These are phyloP conservation scores for Starmerella kuoi DNA, from an alignment of 805 yeast genomes.

Conservation along the genomic window DNA sequence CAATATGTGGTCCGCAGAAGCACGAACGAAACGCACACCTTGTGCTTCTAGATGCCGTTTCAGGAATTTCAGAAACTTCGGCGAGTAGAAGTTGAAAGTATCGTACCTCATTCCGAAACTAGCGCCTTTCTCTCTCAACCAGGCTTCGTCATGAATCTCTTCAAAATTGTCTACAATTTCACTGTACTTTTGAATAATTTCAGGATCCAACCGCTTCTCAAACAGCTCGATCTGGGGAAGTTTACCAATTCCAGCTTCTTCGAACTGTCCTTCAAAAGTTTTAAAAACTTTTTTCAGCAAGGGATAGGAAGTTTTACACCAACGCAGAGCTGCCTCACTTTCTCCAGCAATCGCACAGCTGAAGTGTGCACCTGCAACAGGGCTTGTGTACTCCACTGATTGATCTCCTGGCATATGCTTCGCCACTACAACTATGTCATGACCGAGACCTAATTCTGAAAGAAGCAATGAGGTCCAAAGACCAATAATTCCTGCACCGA, in stretches of 20 bases:
- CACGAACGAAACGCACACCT: constrained; percentile 44
- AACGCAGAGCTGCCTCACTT: constrained; percentile 39
- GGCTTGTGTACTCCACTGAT: constrained; percentile 61
- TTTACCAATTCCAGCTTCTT: constrained; percentile 42
- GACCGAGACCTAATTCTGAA: constrained; percentile 31
- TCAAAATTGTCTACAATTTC: constrained; percentile 40
- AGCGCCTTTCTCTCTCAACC: constrained; percentile 40
- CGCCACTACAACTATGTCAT: constrained; percentile 46
- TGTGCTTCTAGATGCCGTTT: constrained; percentile 32
- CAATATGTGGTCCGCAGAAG: constrained; percentile 40
- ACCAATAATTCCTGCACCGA: constrained; percentile 56
- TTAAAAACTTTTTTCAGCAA: constrained; percentile 35
- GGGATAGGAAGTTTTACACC: constrained; percentile 47
- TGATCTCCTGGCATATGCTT: constrained; percentile 68
- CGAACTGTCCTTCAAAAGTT: constrained; percentile 35
- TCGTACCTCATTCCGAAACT: constrained; percentile 43
- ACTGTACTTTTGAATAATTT: constrained; percentile 38
- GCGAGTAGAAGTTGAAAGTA: constrained; percentile 65
- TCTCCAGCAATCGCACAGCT: constrained; percentile 45
- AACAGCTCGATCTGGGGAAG: constrained; percentile 47
- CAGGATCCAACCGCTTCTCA: constrained; percentile 38
- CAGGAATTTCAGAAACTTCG: constrained; percentile 43
- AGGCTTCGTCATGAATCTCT: constrained; percentile 27
- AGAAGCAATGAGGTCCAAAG: constrained; percentile 48
- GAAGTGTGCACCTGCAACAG: constrained; percentile 65